Evolutionary conservation across 2,329 filamentous ascomycete genomes (phyloP).

Genomic region (Ophiocordyceps camponoti-floridani): DNA sequence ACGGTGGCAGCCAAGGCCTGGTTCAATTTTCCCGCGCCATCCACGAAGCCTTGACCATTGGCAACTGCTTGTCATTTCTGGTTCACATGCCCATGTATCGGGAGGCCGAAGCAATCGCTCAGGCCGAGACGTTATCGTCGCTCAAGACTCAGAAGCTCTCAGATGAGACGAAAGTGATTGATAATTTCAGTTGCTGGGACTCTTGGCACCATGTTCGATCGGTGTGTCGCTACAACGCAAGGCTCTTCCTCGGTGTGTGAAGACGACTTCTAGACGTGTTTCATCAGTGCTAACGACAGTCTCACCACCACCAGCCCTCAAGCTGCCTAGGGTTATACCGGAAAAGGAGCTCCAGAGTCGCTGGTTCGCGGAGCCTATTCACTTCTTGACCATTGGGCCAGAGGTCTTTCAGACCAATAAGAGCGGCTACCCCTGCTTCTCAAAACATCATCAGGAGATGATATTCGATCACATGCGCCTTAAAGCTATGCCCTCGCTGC

Average conservation of each 20-base stretch:
- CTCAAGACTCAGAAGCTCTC: constrained; percentile 14
- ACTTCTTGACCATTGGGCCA: constrained; percentile 37
- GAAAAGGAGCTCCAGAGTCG: constrained; percentile 42
- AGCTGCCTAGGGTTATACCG: constrained; percentile 39
- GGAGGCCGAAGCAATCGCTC: constrained; percentile 40
- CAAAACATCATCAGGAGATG: constrained; percentile 40
- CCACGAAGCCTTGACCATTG: constrained; percentile 59
- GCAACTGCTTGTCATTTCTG: constrained; percentile 60
- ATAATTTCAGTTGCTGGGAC: constrained; percentile 75
- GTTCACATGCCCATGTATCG: constrained; percentile 75
- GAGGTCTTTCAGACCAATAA: constrained; percentile 42
- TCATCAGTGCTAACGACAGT: background rate
- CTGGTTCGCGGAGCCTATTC: constrained; percentile 53
- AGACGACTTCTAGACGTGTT: background rate
- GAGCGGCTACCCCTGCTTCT: constrained; percentile 41
- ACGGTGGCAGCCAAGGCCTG: constrained; percentile 31
- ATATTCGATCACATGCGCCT: constrained; percentile 46
- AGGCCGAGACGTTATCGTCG: constrained; percentile 31
- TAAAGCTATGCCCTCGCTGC: constrained; percentile 42
- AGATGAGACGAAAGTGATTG: constrained; percentile 29
- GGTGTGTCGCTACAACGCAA: constrained; percentile 66
- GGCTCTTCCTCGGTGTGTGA: constrained; percentile 67
- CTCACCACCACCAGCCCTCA: constrained; percentile 23
- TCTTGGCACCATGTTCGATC: constrained; percentile 80
- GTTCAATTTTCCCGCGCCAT: constrained; percentile 71